These are phyloP conservation scores for Diplodia seriata DNA, from an alignment of 2,329 filamentous ascomycete species.

Conservation along the genomic window DNA sequence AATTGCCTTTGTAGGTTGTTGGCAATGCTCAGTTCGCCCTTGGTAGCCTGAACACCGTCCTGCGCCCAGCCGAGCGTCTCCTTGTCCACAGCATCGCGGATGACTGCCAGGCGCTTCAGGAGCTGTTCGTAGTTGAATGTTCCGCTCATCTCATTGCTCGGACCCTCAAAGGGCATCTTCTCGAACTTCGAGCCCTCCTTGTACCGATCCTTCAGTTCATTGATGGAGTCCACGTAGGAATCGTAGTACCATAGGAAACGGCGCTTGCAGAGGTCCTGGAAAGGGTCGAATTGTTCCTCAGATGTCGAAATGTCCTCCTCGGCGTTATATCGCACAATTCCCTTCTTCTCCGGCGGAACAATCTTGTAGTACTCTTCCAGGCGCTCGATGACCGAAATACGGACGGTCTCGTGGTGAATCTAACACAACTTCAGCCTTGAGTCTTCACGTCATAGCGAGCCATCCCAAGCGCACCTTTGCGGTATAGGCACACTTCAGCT, in stretches of 20 bases:
- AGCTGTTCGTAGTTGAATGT: slow-evolving; percentile 81
- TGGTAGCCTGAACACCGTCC: slow-evolving; percentile 69
- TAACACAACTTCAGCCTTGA: slow-evolving; percentile 47
- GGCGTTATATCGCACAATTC: slow-evolving; percentile 56
- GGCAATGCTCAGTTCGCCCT: slow-evolving; percentile 75
- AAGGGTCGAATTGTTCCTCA: slow-evolving; percentile 75
- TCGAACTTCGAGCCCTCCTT: slow-evolving; percentile 70
- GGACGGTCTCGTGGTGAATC: slow-evolving; percentile 89
- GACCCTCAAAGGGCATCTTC: slow-evolving; percentile 87
- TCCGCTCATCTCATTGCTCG: slow-evolving; percentile 82
- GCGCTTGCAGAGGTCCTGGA: slow-evolving; percentile 87
- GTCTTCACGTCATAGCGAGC: neutral
- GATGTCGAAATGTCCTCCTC: slow-evolving; percentile 56
- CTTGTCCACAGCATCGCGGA: slow-evolving; percentile 73
- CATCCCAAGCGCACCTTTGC: slow-evolving; percentile 67
- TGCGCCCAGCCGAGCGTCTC: slow-evolving; percentile 76
- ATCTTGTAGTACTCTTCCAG: slow-evolving; percentile 81
- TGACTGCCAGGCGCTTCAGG: slow-evolving; percentile 69
- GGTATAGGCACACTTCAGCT: slow-evolving; percentile 75
- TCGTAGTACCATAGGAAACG: slow-evolving; percentile 97
- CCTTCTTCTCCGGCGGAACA: slow-evolving; percentile 40
- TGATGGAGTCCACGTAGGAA: slow-evolving; percentile 76
- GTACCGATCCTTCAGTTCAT: slow-evolving; percentile 67
- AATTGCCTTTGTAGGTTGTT: slow-evolving; percentile 84
- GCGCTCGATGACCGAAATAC: slow-evolving; percentile 84